Percentiles rank a stretch among this genome's conserved stretches.
These are phyloP conservation scores for Acer negundo DNA, from an alignment of 345 rosid genomes.

Conservation along the genomic window DNA sequence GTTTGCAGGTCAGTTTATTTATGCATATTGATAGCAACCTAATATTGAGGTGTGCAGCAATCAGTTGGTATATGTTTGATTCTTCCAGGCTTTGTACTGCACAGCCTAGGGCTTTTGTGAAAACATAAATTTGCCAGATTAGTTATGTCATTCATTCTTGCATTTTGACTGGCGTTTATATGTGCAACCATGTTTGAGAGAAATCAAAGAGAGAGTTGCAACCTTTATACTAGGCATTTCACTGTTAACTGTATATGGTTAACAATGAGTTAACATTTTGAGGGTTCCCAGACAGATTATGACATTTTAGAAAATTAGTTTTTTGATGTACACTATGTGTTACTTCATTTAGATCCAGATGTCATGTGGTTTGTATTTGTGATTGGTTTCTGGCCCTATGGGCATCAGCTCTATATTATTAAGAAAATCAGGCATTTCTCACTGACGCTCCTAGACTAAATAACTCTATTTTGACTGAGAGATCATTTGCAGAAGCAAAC, in stretches of 20 bases:
- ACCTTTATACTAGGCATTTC: neutral
- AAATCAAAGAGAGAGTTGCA: neutral
- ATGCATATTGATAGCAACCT: neutral
- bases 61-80: neutral
- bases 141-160: neutral
- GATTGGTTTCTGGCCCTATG: constrained; percentile 1
- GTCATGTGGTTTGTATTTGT: neutral
- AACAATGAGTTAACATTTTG: neutral
- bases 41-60: neutral
- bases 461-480: neutral
- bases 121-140: neutral
- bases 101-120: neutral
- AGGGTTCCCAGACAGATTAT: neutral
- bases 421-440: neutral
- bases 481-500: neutral
- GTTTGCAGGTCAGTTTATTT: constrained; percentile 74
- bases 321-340: neutral
- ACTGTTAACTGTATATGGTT: neutral
- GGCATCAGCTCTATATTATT: neutral
- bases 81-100: neutral
- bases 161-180: neutral
- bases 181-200: neutral
- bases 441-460: neutral
- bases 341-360: neutral
- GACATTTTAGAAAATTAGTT: neutral